These are phyloP conservation scores for Suillus tomentosus DNA, from an alignment of 768 basidiomycete species.

Conservation along the genomic window DNA sequence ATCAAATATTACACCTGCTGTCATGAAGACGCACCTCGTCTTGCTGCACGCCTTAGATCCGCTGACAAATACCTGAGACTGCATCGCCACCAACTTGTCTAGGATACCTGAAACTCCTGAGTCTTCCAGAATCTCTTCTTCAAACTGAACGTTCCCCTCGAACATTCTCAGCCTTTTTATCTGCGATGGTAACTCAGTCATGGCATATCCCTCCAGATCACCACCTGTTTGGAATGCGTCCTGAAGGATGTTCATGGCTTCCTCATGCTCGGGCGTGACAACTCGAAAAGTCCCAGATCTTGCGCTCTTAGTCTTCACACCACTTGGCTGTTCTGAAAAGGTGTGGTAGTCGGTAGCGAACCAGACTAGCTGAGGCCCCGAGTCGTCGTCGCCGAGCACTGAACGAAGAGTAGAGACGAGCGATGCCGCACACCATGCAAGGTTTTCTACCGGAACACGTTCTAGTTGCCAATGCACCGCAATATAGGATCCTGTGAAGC, in stretches of 20 bases:
- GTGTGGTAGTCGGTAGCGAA: constrained; percentile 58
- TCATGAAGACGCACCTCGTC: constrained; percentile 38
- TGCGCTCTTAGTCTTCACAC: constrained; percentile 23
- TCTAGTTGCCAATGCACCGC: constrained; percentile 64
- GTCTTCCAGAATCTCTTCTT: constrained; percentile 43
- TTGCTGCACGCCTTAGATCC: constrained; percentile 49
- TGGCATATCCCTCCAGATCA: constrained; percentile 39
- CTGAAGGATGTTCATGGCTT: constrained; percentile 46
- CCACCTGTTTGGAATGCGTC: constrained; percentile 45
- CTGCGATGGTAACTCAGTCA: constrained; percentile 42
- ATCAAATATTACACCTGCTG: neutral
- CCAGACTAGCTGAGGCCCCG: constrained; percentile 45
- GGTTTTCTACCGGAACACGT: constrained; percentile 41
- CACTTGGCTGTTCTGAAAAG: constrained; percentile 18
- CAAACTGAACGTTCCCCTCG: constrained; percentile 21
- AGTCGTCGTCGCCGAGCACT: constrained; percentile 33
- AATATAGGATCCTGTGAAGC: constrained; percentile 41
- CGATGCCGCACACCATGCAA: constrained; percentile 51
- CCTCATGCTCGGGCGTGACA: constrained; percentile 43
- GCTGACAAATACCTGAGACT: constrained; percentile 51
- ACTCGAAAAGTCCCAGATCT: constrained; percentile 49
- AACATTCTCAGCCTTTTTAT: constrained; percentile 34
- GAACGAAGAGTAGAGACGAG: constrained; percentile 46
- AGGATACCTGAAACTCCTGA: constrained; percentile 54
- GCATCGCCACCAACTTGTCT: constrained; percentile 55